Conservation (phyloP, 768 basidiomycete species). For the Boletus rufocinnamomeus region DNA sequence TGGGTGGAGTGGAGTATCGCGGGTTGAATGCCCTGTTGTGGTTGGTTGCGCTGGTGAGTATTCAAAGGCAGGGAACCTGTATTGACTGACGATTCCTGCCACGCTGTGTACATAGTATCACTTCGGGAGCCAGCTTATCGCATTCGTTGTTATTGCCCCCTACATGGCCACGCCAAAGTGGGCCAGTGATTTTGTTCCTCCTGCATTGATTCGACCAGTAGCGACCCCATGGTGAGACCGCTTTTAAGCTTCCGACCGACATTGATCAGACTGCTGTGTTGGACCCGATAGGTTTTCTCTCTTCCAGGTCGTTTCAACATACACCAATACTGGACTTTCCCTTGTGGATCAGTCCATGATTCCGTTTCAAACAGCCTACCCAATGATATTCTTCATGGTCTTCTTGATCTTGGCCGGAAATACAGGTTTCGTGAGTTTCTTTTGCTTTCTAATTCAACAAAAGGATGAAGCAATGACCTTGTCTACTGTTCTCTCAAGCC, state of each 20-base stretch:
- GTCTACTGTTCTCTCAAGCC: slow-evolving; percentile 50
- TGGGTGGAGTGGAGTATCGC: slow-evolving; percentile 93
- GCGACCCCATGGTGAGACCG: slow-evolving; percentile 61
- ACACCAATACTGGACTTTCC: slow-evolving; percentile 87
- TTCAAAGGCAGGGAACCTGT: background rate
- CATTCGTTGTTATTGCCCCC: slow-evolving; percentile 75
- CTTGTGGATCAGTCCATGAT: slow-evolving; percentile 89
- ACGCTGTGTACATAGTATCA: slow-evolving; percentile 62
- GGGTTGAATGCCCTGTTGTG: slow-evolving; percentile 79
- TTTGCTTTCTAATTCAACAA: background rate
- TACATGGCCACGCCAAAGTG: slow-evolving; percentile 70
- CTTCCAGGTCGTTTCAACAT: slow-evolving; percentile 85
- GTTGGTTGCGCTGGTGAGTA: slow-evolving; percentile 72
- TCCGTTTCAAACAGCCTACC: slow-evolving; percentile 85
- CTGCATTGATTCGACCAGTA: slow-evolving; percentile 55
- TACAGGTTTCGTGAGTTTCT: slow-evolving; percentile 82
- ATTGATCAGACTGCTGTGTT: background rate
- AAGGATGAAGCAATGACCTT: background rate
- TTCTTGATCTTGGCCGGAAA: slow-evolving; percentile 89
- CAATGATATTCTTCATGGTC: slow-evolving; percentile 71
- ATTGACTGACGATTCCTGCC: background rate
- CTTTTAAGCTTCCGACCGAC: background rate
- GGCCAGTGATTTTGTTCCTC: slow-evolving; percentile 59
- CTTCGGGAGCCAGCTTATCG: slow-evolving; percentile 64
- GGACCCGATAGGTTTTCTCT: slow-evolving; percentile 64